A percentile compares a stretch with the other conserved stretches of the same genome.
These are phyloP conservation scores for Cystobasidium pallidum DNA, from an alignment of 1,284 basidiomycete genomes.

Conservation along the genomic window DNA sequence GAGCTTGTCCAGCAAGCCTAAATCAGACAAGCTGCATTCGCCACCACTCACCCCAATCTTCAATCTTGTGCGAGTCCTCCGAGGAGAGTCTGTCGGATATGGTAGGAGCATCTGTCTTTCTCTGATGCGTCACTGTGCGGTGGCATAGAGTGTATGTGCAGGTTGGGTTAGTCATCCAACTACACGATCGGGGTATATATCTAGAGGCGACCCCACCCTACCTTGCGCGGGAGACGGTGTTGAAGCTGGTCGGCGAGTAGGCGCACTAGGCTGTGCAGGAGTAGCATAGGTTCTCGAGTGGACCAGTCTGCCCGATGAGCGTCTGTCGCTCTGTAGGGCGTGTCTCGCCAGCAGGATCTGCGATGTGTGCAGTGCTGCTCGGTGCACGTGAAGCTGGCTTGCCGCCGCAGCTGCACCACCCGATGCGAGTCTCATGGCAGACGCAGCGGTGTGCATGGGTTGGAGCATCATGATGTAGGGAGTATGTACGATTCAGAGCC, in stretches of 20 bases:
- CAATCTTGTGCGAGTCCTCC: constrained; percentile 26
- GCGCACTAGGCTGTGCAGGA: neutral
- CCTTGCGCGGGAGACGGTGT: constrained; percentile 5
- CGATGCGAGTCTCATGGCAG: neutral
- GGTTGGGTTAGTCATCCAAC: neutral
- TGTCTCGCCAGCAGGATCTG: neutral
- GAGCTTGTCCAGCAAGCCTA: too few relatives aligned
- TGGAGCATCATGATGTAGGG: constrained; percentile 8
- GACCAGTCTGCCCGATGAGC: neutral
- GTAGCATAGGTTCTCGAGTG: constrained; percentile 13
- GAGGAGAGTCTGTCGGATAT: constrained; percentile 23
- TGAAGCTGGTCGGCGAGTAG: neutral
- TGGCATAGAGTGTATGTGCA: neutral
- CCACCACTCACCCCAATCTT: constrained; percentile 40
- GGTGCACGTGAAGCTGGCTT: constrained; percentile 5
- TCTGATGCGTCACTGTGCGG: constrained; percentile 16
- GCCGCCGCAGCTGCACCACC: neutral
- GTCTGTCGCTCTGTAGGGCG: too few relatives aligned
- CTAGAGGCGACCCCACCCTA: neutral
- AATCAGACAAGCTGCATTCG: too few relatives aligned
- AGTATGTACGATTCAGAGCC: too few relatives aligned
- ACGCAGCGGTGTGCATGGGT: neutral
- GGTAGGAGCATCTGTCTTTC: constrained; percentile 31
- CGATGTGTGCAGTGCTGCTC: neutral
- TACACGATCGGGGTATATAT: neutral